Percentiles rank a stretch among this genome's conserved stretches.
Evolutionary conservation across 345 rosid genomes (phyloP).

Genomic region (Tarenaya hassleriana): DNA sequence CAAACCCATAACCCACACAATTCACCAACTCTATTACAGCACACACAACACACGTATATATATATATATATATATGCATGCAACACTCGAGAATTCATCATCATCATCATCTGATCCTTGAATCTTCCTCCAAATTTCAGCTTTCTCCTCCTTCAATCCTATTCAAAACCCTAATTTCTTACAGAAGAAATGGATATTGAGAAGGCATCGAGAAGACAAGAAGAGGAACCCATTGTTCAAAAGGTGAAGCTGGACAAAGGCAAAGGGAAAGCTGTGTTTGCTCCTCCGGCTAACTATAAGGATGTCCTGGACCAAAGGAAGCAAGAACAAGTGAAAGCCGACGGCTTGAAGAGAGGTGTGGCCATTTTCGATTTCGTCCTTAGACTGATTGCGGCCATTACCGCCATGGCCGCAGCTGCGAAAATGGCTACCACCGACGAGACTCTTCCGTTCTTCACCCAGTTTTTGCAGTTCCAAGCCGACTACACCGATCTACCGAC

Average conservation of each 20-base stretch:
- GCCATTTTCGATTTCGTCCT: conserved; percentile 64
- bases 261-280: conserved; percentile 34
- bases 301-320: conserved; percentile 24
- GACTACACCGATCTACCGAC: conserved; percentile 75
- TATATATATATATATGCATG: conserved; percentile 10
- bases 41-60: not conserved
- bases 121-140: not conserved
- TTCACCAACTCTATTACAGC: conserved; percentile 24
- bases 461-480: conserved; percentile 86
- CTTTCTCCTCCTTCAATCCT: no score
- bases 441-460: conserved; percentile 88
- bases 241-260: conserved; percentile 30
- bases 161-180: not conserved
- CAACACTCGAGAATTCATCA: conserved; percentile 12
- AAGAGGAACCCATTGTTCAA: conserved; percentile 31
- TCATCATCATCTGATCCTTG: conserved; percentile 2
- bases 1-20: conserved; percentile 19
- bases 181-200: conserved; percentile 25
- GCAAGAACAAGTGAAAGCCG: conserved; percentile 21
- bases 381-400: conserved; percentile 51
- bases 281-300: conserved; percentile 29
- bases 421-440: conserved; percentile 69
- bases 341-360: conserved; percentile 48
- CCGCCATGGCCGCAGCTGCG: conserved; percentile 58
- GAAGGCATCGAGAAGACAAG: conserved; percentile 28